phyloP scores from a whole-genome alignment of 2,329 filamentous ascomycete genomes.

The Seiridium unicorne region DNA sequence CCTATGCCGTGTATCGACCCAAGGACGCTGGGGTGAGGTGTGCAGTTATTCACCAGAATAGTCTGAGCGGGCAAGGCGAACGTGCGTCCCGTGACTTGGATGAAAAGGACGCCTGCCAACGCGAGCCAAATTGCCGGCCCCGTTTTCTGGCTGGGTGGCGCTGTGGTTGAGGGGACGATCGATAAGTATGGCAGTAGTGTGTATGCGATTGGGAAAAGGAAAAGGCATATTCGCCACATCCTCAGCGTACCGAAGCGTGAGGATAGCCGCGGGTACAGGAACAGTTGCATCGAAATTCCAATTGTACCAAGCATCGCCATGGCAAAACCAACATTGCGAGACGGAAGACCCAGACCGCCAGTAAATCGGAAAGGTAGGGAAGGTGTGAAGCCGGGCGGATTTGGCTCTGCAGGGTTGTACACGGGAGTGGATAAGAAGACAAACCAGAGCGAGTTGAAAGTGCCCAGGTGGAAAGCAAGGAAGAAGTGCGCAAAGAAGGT shows the following conservation, averaged over 20 bases:
- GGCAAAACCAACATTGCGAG: constrained; percentile 70
- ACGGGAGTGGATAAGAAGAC: constrained; percentile 74
- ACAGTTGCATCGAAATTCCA: constrained; percentile 71
- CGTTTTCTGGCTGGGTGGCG: constrained; percentile 49
- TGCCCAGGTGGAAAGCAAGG: constrained; percentile 70
- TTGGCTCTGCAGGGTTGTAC: constrained; percentile 38
- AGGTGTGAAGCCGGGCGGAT: constrained; percentile 28
- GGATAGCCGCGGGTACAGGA: constrained; percentile 69
- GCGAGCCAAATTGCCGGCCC: constrained; percentile 62
- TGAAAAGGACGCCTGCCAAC: constrained; percentile 58
- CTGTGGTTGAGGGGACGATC: constrained; percentile 53
- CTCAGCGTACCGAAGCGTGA: constrained; percentile 64
- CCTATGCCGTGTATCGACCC: constrained; percentile 49
- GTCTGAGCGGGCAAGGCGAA: constrained; percentile 52
- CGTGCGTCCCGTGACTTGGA: constrained; percentile 67
- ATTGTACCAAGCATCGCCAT: constrained; percentile 75
- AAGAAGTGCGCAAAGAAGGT: constrained; percentile 66
- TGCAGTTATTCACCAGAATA: constrained; percentile 47
- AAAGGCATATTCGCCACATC: constrained; percentile 67
- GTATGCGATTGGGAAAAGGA: constrained; percentile 71
- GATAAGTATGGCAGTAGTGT: constrained; percentile 68
- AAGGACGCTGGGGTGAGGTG: constrained; percentile 45
- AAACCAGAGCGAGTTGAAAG: constrained; percentile 75
- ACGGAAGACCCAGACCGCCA: constrained; percentile 73
- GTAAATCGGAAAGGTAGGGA: constrained; percentile 62